Conservation (phyloP, 1,284 basidiomycete genomes). For the Stereum hirsutum region DNA sequence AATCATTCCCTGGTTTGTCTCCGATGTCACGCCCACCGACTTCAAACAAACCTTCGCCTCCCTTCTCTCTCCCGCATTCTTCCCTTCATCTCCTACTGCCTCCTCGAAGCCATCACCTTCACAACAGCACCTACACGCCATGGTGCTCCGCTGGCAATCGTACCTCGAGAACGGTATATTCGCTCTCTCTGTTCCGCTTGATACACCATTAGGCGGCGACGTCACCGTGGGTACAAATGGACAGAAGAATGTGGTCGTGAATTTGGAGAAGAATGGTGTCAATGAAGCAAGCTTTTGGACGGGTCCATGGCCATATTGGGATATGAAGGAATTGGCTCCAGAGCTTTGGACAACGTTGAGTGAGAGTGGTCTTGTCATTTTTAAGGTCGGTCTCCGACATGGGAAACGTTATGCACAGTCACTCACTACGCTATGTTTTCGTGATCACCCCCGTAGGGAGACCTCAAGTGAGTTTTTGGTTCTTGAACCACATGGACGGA, state of each 20-base stretch:
- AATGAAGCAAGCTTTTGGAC: slow-evolving; percentile 74
- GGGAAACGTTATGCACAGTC: no score
- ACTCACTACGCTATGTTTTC: no score
- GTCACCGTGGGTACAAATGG: no score
- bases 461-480: slow-evolving; percentile 62
- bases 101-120: slow-evolving; percentile 3
- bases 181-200: slow-evolving; percentile 59
- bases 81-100: slow-evolving; percentile 25
- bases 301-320: slow-evolving; percentile 74
- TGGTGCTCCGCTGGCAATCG: slow-evolving; percentile 68
- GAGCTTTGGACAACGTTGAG: slow-evolving; percentile 51
- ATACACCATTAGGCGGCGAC: no score
- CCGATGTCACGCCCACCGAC: slow-evolving; percentile 79
- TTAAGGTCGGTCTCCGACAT: slow-evolving; percentile 52
- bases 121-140: slow-evolving; percentile 37
- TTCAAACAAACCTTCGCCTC: slow-evolving; percentile 46
- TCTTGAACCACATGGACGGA: neutral
- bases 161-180: slow-evolving; percentile 71
- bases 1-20: slow-evolving; percentile 90
- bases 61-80: slow-evolving; percentile 55
- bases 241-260: no score
- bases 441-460: slow-evolving; percentile 46
- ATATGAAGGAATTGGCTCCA: slow-evolving; percentile 57
- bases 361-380: slow-evolving; percentile 75
- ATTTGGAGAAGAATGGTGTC: no score